Conservation (phyloP, 192 early-diverging fungal genomes). For the Backusella australiensis region DNA sequence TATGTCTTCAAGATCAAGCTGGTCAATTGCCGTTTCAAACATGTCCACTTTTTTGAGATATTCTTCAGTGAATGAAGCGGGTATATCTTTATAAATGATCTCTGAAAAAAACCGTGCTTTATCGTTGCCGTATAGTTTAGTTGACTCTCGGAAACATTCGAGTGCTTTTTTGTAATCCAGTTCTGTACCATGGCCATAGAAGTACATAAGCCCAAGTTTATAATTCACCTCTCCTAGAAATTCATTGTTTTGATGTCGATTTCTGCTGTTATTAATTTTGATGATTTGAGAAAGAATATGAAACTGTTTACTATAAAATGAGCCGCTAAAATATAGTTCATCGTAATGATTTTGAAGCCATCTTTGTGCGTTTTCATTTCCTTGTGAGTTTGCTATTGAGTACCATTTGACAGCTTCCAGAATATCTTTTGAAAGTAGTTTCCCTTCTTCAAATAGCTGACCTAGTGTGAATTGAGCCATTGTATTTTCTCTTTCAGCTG, state of each 20-base stretch:
- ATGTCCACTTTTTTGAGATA: background rate
- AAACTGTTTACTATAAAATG: background rate
- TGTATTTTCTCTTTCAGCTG: background rate
- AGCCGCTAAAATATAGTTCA: background rate
- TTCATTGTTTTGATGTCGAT: background rate
- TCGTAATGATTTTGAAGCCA: background rate
- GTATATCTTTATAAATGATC: background rate
- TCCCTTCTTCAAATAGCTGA: too few relatives aligned
- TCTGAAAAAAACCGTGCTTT: background rate
- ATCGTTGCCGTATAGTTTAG: background rate
- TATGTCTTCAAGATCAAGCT: background rate
- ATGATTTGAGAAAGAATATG: background rate
- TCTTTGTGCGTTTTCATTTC: background rate
- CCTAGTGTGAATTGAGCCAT: too few relatives aligned
- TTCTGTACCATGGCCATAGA: background rate
- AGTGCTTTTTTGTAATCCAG: background rate
- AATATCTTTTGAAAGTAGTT: too few relatives aligned
- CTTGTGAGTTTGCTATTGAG: background rate
- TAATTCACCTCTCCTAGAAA: background rate
- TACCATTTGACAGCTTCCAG: background rate
- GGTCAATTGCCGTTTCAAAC: background rate
- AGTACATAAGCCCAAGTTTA: background rate
- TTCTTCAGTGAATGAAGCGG: background rate
- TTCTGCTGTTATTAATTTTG: accelerated
- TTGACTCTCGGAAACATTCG: background rate